Conservation (phyloP, 257 asterid species). For the Penstemon eatonii region DNA sequence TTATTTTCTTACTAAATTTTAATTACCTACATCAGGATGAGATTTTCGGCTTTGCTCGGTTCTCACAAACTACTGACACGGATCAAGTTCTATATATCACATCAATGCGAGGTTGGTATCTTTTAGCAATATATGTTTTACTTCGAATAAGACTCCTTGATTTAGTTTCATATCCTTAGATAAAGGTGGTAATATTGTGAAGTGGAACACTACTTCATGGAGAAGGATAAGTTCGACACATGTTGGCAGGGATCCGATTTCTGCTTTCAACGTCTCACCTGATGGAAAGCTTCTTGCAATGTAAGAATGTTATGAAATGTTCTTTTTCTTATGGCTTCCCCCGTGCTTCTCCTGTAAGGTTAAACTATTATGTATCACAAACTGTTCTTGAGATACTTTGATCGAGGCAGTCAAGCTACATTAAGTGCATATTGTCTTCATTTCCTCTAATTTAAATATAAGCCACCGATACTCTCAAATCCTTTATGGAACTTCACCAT, state of each 20-base stretch:
- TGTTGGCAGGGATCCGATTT: slow-evolving; percentile 63
- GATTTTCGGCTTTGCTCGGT: slow-evolving; percentile 70
- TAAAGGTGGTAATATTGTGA: slow-evolving; percentile 63
- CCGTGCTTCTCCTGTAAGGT: slow-evolving; percentile 11
- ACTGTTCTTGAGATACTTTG: slow-evolving; percentile 17
- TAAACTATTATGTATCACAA: background rate
- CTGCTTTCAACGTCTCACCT: slow-evolving; percentile 81
- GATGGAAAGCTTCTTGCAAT: slow-evolving; percentile 82
- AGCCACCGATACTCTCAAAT: background rate
- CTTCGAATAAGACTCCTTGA: slow-evolving; percentile 20
- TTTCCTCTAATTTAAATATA: background rate
- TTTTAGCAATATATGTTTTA: slow-evolving; percentile 17
- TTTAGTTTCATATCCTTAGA: slow-evolving; percentile 33
- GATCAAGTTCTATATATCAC: slow-evolving; percentile 67
- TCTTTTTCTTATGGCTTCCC: background rate
- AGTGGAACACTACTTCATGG: slow-evolving; percentile 77
- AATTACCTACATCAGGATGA: slow-evolving; percentile 60
- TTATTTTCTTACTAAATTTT: slow-evolving; percentile 18
- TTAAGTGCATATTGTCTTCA: background rate
- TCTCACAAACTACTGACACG: slow-evolving; percentile 55
- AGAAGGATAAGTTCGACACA: slow-evolving; percentile 60
- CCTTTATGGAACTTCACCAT: slow-evolving; percentile 20
- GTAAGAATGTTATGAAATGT: slow-evolving; percentile 44
- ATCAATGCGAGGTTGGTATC: slow-evolving; percentile 59
- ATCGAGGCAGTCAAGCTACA: background rate